These are phyloP conservation scores for Cenchrus purpureus DNA, from an alignment of 176 grass and related monocot species.

Conservation along the genomic window DNA sequence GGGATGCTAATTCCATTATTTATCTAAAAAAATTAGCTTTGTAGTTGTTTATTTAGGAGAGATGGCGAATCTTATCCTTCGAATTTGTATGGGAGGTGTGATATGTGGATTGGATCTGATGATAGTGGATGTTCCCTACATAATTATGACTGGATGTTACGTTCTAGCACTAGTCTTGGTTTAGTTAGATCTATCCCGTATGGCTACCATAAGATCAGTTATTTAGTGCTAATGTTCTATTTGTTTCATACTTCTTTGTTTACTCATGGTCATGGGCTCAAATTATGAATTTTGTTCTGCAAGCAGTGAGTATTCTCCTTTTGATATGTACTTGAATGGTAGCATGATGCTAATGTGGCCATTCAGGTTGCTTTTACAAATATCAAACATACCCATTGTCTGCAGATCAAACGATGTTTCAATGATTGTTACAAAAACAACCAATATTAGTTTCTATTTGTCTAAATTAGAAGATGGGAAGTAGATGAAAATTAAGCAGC, in stretches of 20 bases:
- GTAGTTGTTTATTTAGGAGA: neutral
- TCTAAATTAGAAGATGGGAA: neutral
- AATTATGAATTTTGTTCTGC: neutral
- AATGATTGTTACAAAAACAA: neutral
- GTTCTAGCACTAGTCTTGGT: neutral
- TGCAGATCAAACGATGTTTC: neutral
- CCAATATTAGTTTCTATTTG: neutral
- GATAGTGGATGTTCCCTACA: neutral
- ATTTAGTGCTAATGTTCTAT: neutral
- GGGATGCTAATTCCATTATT: too few relatives aligned
- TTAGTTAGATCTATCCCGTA: neutral
- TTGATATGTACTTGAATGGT: neutral
- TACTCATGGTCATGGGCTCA: neutral
- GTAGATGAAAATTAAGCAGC: neutral
- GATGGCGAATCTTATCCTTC: neutral
- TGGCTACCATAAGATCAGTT: neutral
- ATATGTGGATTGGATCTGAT: slow-evolving; percentile 35
- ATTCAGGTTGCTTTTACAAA: neutral
- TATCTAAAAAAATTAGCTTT: neutral
- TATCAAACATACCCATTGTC: neutral
- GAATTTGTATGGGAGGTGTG: neutral
- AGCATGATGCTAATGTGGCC: neutral
- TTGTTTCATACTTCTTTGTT: neutral
- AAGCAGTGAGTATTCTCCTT: neutral
- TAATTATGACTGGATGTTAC: neutral